Evolutionary conservation across 192 early-diverging fungal species (phyloP).

Genomic region (Phycomyces blakesleeanus): DNA sequence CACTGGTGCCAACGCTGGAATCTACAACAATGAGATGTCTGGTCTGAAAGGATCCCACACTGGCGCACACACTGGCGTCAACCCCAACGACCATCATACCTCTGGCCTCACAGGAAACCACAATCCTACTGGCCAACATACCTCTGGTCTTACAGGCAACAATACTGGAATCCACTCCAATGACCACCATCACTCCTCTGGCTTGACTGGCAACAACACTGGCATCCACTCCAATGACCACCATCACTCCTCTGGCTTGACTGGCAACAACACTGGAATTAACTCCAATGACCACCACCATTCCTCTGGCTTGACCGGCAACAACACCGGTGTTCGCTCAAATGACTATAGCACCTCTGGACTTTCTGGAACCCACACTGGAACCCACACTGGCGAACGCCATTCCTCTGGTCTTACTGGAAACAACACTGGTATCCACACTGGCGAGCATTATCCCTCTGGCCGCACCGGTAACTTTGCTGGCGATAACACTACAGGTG

Average conservation of each 20-base stretch:
- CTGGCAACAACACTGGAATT: not conserved
- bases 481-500: not conserved
- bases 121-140: not conserved
- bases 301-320: not conserved
- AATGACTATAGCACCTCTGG: constrained; percentile 6
- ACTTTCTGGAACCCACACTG: constrained; percentile 4
- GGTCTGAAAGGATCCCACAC: too few relatives aligned
- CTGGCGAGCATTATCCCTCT: constrained; percentile 3
- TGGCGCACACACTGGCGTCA: not conserved
- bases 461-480: not conserved
- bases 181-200: not conserved
- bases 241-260: not conserved
- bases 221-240: not conserved
- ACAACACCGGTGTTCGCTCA: not conserved
- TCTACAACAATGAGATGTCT: too few relatives aligned
- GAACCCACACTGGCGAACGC: not conserved
- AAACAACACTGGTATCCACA: not conserved
- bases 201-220: constrained; percentile 4
- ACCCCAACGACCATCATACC: not conserved
- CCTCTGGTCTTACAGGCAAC: not conserved
- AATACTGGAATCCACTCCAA: not conserved
- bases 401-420: not conserved
- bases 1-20: too few relatives aligned
- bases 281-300: not conserved
- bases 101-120: not conserved